A percentile compares a stretch with the other conserved stretches of the same genome.
These are phyloP conservation scores for Diaporthe sp. DNA, from an alignment of 2,329 filamentous ascomycete genomes.

Conservation along the genomic window DNA sequence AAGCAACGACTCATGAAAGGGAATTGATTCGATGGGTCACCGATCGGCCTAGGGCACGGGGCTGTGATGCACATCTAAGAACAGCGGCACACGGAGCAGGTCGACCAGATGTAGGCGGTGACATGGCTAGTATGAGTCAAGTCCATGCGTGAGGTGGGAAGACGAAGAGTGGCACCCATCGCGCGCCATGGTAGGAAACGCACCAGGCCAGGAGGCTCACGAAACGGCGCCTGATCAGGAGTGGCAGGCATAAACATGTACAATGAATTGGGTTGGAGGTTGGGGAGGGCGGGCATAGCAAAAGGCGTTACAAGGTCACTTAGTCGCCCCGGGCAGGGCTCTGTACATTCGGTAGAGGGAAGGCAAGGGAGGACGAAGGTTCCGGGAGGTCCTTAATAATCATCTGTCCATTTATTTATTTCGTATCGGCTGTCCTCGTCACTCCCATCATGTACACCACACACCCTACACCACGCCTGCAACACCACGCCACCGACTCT, in stretches of 20 bases:
- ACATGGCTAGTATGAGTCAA: not conserved
- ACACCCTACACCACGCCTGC: not conserved
- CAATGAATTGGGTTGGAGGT: not conserved
- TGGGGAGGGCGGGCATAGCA: conserved; percentile 16
- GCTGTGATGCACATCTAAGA: no score
- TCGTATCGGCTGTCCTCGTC: conserved; percentile 2
- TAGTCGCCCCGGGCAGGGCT: conserved; percentile 3
- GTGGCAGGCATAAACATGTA: not conserved
- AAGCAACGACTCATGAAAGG: not conserved
- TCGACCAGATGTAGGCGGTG: not conserved
- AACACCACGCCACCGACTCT: not conserved
- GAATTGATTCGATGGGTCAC: no score
- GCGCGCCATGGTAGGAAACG: not conserved
- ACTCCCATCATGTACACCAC: not conserved
- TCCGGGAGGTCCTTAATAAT: conserved; percentile 1
- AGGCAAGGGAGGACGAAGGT: not conserved
- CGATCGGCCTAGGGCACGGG: not conserved
- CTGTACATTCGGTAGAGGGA: conserved; percentile 7
- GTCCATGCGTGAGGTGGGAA: not conserved
- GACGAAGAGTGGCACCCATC: not conserved
- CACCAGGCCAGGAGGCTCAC: not conserved
- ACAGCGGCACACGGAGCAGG: no score
- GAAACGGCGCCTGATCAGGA: not conserved
- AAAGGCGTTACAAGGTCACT: conserved; percentile 16
- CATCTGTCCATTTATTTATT: conserved; percentile 19